Evolutionary conservation across 1,139 yeast species (phyloP), one percentile per base, ranked within the genome.

Genomic region (Kodamaea arcana): DNA sequence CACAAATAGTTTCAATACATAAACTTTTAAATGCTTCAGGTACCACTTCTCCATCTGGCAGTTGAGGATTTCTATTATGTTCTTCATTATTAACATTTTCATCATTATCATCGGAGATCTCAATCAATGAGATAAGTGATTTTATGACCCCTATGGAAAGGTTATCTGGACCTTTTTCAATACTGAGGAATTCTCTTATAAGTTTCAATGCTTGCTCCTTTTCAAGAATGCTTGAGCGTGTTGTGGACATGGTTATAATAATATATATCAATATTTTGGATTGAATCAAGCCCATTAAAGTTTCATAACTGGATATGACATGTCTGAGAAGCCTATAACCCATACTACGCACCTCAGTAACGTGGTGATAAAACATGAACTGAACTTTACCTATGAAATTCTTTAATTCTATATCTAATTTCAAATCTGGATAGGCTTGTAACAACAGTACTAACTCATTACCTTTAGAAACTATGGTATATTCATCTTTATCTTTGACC

Each of bases 161-260:
- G 42, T 73, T 72, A 18, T 68, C 64, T 3, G 72, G 60, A 0
- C 90, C 90, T 24, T 64, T 68, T 2, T 75, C 76, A 2, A 78
- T 65, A 27, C 72, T 78, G 9, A 84, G 52, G 41, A 84, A 78
- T 29, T 71, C 64, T 23, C 97, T 67, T 1, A 87, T 59, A 21
- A 90, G 62, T 48, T 82, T 83, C 25, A 92, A 50, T 0, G 95
- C 95, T 50, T 90, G 90, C 30, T 80, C 80, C 43, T 92, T 73
- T 50, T 90, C 97, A 3, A 77, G 57, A 20, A 77, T 67, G 29
- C 65, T 60, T 12, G 74, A 58, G 22, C 66, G 56, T 17, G 75
- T 72, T 36, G 79, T 78, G 0, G 86, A 72, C 34, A 92, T 60
- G 0, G 94, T 71, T 14, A 80, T 66, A 4, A 85, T 75, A 9